phyloP scores from a whole-genome alignment of 2,329 filamentous ascomycete species.

The Beauveria rudraprayagi region DNA sequence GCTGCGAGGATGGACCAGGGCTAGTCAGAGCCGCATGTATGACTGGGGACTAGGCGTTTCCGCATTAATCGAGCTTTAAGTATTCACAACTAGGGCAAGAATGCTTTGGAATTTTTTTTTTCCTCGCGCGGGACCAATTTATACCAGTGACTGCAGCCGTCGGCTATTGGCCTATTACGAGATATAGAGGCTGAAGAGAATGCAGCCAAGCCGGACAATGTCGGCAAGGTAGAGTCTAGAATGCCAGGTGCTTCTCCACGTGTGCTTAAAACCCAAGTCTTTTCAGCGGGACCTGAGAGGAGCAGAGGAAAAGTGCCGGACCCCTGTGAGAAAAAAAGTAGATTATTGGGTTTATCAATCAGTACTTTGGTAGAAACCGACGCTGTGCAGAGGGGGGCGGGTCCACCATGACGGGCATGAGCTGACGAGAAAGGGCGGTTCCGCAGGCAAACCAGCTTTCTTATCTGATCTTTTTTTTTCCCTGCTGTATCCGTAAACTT shows the following conservation, averaged over 20 bases:
- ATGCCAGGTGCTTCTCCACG: conserved; percentile 1
- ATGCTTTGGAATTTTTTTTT: background rate
- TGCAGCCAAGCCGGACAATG: background rate
- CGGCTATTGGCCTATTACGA: background rate
- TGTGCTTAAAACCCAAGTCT: background rate
- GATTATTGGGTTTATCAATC: conserved; percentile 8
- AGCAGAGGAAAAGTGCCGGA: background rate
- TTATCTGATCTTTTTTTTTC: conserved; percentile 10
- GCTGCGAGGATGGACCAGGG: background rate
- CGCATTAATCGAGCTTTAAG: conserved; percentile 35
- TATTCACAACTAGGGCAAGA: conserved; percentile 16
- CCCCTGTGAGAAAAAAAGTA: background rate
- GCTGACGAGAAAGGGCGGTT: background rate
- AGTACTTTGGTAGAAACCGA: background rate
- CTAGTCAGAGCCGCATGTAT: conserved; percentile 30
- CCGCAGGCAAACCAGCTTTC: background rate
- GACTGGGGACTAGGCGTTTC: conserved; percentile 38
- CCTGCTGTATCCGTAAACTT: background rate
- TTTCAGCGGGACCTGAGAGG: conserved; percentile 2
- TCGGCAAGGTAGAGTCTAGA: background rate
- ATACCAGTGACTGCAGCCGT: background rate
- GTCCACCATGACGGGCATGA: background rate
- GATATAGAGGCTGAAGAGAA: background rate
- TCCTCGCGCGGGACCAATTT: background rate
- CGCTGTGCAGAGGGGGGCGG: background rate